phyloP scores from a whole-genome alignment of 805 yeast species.

The Candida multigemmis region DNA sequence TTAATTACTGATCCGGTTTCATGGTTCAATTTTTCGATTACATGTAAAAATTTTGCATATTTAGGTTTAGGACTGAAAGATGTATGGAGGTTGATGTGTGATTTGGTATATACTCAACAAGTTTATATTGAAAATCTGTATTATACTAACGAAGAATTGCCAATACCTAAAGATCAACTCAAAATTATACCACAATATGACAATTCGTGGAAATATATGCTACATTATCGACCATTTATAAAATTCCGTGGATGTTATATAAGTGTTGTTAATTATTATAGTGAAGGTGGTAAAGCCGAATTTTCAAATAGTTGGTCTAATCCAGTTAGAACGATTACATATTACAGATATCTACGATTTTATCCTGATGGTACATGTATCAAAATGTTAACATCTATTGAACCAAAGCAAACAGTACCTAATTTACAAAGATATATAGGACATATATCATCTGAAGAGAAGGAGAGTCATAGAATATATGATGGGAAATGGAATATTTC shows the following conservation, averaged over 20 bases:
- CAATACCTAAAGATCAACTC: constrained; percentile 24
- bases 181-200: constrained; percentile 19
- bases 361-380: constrained; percentile 70
- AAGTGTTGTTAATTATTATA: constrained; percentile 72
- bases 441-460: constrained; percentile 10
- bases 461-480: constrained; percentile 25
- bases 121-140: constrained; percentile 37
- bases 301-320: constrained; percentile 58
- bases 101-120: constrained; percentile 46
- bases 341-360: constrained; percentile 78
- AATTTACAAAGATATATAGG: constrained; percentile 25
- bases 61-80: constrained; percentile 45
- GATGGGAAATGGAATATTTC: constrained; percentile 52
- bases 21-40: constrained; percentile 53
- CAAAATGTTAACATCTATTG: constrained; percentile 59
- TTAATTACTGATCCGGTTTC: constrained; percentile 44
- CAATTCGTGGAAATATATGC: constrained; percentile 40
- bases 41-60: constrained; percentile 49
- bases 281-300: constrained; percentile 72
- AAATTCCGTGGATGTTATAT: constrained; percentile 81
- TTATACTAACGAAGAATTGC: constrained; percentile 12
- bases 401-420: constrained; percentile 63
- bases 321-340: constrained; percentile 79
- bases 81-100: constrained; percentile 43
- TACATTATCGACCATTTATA: constrained; percentile 60